Percentiles rank a stretch among this genome's conserved stretches.
Evolutionary conservation across 768 basidiomycete genomes (phyloP).

Genomic region (Hirschioporus abietinus): DNA sequence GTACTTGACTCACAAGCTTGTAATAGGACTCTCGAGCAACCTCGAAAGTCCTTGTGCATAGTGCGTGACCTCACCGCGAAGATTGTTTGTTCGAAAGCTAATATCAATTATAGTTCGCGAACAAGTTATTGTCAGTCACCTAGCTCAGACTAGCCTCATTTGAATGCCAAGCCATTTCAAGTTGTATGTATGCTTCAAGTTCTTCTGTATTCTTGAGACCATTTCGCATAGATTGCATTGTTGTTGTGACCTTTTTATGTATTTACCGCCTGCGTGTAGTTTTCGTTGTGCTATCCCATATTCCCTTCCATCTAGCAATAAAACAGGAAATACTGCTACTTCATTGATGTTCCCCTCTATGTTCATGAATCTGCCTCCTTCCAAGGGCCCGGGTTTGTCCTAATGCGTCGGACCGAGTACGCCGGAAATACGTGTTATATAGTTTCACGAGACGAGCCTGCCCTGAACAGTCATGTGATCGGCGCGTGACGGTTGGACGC

Average conservation of each 20-base stretch:
- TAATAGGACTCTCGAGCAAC: conserved; percentile 44
- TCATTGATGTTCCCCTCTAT: too few relatives aligned
- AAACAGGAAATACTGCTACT: too few relatives aligned
- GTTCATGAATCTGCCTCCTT: too few relatives aligned
- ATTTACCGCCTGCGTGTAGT: too few relatives aligned
- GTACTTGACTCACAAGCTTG: conserved; percentile 14
- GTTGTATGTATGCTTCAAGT: not conserved
- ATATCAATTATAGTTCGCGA: not conserved
- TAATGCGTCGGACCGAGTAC: too few relatives aligned
- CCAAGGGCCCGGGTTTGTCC: too few relatives aligned
- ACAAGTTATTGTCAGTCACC: not conserved
- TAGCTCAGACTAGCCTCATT: conserved; percentile 2
- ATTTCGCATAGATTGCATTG: not conserved
- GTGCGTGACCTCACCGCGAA: conserved; percentile 27
- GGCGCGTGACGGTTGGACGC: not conserved
- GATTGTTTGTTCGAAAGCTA: not conserved
- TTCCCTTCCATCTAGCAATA: too few relatives aligned
- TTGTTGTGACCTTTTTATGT: not conserved
- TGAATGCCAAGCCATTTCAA: not conserved
- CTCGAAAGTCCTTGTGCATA: conserved; percentile 38
- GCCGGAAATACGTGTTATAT: too few relatives aligned
- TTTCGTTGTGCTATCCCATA: too few relatives aligned
- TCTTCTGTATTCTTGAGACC: not conserved
- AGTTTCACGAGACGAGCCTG: not conserved
- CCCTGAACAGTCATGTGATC: not conserved